Base-by-base conservation (phyloP, 202 grass and related monocot genomes). In the Panicum virgatum region DNA sequence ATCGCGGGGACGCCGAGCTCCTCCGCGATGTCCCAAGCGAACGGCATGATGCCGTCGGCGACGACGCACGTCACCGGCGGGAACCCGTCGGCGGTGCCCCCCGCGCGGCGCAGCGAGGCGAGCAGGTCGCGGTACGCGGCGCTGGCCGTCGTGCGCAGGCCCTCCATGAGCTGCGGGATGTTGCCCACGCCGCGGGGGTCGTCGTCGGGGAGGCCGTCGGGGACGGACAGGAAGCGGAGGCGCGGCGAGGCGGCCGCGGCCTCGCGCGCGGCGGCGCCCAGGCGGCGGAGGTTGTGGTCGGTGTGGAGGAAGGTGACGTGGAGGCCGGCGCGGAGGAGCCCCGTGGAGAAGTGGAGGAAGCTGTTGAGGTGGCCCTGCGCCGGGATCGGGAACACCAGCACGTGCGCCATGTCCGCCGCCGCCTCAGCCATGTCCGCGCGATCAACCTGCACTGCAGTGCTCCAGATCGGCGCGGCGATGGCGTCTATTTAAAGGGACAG, bases 271-370 rank as follows among this genome's bases (percentile, higher is more conserved):
- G 83, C n/a, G 22, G 45, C 13, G 37, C 42, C 45, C n/a, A 92
- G 87, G 39, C 81, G 77, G 25, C 34, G 54, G 11, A 54, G 82
- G 73, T 25, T 94, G 87, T 89, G 70, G 27, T 86, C 48, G 16
- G 76, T 88, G 86, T 91, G 87, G 65, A 94, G 91, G 72, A 90
- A 85, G 1, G 91, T 91, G 58, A 87, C 81, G 30, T 82, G 88
- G 53, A 91, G 53, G 69, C 80, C 87, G 25, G 90, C 72, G 18
- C 6, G 44, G 38, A 73, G 29, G 66, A 90, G 84, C 1, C 82
- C 80, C 48, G 74, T 78, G 75, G 81, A 73, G 54, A 90, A 59
- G 65, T 74, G 69, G 50, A 93, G 85, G 84, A 93, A 85, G 81
- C 77, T 88, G 76, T 86, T 83, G 70, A 92, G 50, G 78, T 89